Conservation (phyloP, 768 basidiomycete genomes). For the Trametes punicea region DNA sequence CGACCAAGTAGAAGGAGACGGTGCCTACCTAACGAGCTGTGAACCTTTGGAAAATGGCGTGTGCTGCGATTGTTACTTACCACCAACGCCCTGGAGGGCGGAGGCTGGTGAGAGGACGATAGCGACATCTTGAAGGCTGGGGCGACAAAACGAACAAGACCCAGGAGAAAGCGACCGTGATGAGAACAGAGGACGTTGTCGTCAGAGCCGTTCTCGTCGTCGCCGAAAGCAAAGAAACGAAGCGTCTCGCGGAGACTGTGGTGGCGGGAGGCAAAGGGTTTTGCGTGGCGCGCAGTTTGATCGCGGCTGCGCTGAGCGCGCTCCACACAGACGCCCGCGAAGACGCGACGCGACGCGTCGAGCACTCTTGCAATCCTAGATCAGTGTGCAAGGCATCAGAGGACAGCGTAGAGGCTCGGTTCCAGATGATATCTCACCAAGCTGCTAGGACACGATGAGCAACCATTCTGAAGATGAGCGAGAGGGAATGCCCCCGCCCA, state of each 20-base stretch:
- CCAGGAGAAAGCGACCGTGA: background rate
- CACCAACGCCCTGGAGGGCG: conserved; percentile 43
- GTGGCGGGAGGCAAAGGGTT: conserved; percentile 13
- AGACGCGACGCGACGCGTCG: conserved; percentile 25
- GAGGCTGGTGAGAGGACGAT: conserved; percentile 23
- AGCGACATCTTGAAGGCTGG: conserved; percentile 11
- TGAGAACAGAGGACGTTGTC: background rate
- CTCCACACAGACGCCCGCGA: background rate
- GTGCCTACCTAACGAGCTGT: conserved; percentile 54
- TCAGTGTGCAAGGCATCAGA: no score
- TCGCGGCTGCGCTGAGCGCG: background rate
- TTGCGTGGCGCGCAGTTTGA: conserved; percentile 10
- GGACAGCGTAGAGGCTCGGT: no score
- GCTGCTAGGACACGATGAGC: conserved; percentile 6
- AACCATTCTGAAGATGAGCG: conserved; percentile 19
- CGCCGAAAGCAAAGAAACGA: background rate
- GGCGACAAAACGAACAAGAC: background rate
- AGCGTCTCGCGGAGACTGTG: background rate
- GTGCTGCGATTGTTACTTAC: conserved; percentile 31
- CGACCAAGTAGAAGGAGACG: conserved; percentile 84
- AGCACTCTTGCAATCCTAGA: background rate
- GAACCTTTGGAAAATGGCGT: background rate
- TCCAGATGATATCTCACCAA: no score
- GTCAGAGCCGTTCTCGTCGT: background rate
- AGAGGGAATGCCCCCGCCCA: conserved; percentile 29